These are phyloP conservation scores for Ophiocordyceps camponoti-rufipedis DNA, from an alignment of 2,329 filamentous ascomycete species.

Conservation along the genomic window DNA sequence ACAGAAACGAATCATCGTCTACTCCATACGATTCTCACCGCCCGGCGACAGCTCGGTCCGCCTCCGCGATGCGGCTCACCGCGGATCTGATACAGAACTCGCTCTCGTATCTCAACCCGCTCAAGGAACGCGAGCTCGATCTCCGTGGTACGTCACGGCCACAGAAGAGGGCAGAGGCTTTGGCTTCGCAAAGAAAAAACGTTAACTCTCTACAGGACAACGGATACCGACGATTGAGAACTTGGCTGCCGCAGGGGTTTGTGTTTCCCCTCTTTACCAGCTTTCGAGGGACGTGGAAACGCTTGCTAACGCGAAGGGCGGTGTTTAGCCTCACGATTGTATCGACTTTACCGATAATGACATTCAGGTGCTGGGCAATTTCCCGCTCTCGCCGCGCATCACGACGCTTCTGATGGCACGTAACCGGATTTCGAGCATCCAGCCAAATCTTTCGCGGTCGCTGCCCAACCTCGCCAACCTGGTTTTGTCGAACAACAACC, in stretches of 20 bases:
- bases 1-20: background rate
- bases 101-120: conserved; percentile 93
- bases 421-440: conserved; percentile 73
- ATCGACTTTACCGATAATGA: conserved; percentile 99
- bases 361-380: conserved; percentile 75
- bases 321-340: conserved; percentile 68
- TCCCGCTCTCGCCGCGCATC: conserved; percentile 77
- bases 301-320: conserved; percentile 1
- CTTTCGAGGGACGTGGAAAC: background rate
- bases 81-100: conserved; percentile 87
- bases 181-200: conserved; percentile 27
- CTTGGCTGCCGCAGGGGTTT: conserved; percentile 78
- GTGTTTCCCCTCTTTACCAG: conserved; percentile 15
- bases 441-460: conserved; percentile 52
- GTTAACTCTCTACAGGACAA: conserved; percentile 56
- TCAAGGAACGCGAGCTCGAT: conserved; percentile 97
- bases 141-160: conserved; percentile 75
- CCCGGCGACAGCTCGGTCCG: background rate
- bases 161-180: conserved; percentile 90
- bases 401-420: conserved; percentile 75
- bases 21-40: too few species aligned
- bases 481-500: conserved; percentile 65
- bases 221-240: conserved; percentile 97
- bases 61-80: conserved; percentile 68
- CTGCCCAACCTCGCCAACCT: conserved; percentile 71